Evolutionary conservation across 345 rosid genomes (phyloP).

Genomic region (Corchorus capsularis): DNA sequence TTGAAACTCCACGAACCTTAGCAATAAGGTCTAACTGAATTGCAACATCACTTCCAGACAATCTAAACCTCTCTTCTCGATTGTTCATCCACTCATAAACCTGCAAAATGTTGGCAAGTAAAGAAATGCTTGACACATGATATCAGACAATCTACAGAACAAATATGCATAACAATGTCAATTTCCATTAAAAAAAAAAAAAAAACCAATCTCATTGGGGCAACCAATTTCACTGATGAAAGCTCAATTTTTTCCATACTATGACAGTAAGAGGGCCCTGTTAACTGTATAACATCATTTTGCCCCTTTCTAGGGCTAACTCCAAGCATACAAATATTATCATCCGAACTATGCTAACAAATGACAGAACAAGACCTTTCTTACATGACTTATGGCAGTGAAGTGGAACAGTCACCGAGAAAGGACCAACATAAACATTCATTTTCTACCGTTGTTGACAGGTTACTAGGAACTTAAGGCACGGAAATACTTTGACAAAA

Average conservation of each 20-base stretch:
- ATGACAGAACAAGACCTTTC: not conserved
- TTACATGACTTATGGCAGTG: not conserved
- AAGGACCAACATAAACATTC: not conserved
- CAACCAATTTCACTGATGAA: not conserved
- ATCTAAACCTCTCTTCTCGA: conserved; percentile 65
- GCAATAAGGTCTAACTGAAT: conserved; percentile 88
- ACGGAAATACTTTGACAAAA: not conserved
- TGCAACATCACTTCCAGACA: conserved; percentile 86
- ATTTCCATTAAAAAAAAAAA: not conserved
- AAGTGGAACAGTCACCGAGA: not conserved
- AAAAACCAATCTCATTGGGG: not conserved
- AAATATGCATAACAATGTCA: not conserved
- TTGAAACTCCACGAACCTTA: conserved; percentile 73
- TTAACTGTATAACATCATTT: not conserved
- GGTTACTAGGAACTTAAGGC: not conserved
- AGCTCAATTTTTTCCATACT: not conserved
- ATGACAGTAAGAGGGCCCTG: not conserved
- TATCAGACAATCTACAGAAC: not conserved
- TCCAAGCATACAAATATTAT: not conserved
- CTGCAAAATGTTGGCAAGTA: conserved; percentile 30
- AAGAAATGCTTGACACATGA: not conserved
- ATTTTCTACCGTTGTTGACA: not conserved
- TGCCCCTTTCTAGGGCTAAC: not conserved
- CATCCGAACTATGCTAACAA: not conserved
- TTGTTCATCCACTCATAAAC: conserved; percentile 94